A percentile compares a stretch with the other conserved stretches of the same genome.
Evolutionary conservation across 768 basidiomycete species (phyloP).

Genomic region (Strobilomyces echinocephalus): DNA sequence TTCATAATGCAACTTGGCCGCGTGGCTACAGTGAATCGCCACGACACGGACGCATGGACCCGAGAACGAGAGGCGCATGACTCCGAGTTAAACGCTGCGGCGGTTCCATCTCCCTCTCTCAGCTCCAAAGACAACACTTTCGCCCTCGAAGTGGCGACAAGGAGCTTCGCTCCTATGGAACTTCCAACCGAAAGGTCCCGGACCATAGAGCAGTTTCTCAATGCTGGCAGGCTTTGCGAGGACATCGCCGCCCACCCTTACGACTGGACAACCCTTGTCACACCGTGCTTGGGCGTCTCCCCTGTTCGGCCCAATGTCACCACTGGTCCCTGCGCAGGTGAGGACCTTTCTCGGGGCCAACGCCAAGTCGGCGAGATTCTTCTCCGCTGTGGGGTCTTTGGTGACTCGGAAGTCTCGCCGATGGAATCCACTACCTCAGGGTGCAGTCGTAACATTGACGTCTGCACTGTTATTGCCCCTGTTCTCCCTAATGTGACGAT

Average conservation of each 20-base stretch:
- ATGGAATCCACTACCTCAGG: neutral
- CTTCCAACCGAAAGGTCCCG: neutral
- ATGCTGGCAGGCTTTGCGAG: neutral
- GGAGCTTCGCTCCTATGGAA: slow-evolving; percentile 4
- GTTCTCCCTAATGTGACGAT: neutral
- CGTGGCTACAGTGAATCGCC: slow-evolving; percentile 20
- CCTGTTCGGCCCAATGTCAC: neutral
- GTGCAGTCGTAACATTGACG: neutral
- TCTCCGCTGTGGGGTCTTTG: slow-evolving; percentile 17
- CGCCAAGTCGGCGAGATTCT: slow-evolving; percentile 19
- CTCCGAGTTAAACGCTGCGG: slow-evolving; percentile 7
- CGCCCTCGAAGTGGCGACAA: neutral
- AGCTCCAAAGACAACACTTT: slow-evolving; percentile 3
- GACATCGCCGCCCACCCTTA: neutral
- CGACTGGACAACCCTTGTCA: slow-evolving; percentile 3
- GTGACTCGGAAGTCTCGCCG: neutral
- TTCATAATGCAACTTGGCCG: slow-evolving; percentile 10
- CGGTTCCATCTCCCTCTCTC: slow-evolving; percentile 9
- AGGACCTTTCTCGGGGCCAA: slow-evolving; percentile 16
- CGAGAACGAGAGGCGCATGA: slow-evolving; percentile 7
- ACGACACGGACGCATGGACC: slow-evolving; percentile 27
- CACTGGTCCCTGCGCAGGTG: neutral
- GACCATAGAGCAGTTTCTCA: neutral
- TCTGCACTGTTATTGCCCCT: neutral
- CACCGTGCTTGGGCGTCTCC: neutral